phyloP scores from a whole-genome alignment of 2,329 filamentous ascomycete species.

The Aspergillus ruber region DNA sequence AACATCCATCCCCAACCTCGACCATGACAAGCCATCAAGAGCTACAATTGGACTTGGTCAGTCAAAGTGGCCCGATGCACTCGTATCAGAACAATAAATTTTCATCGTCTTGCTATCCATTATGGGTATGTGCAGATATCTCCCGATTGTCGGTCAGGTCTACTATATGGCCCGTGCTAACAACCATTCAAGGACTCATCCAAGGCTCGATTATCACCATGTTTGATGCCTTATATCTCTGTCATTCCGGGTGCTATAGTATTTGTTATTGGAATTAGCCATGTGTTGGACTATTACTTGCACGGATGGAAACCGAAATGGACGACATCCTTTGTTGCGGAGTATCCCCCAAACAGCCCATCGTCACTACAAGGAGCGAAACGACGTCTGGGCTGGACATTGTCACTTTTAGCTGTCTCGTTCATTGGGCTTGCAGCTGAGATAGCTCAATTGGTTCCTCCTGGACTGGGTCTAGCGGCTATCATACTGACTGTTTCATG shows the following conservation, averaged over 20 bases:
- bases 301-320: constrained; percentile 40
- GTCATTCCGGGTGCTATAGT: constrained; percentile 22
- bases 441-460: constrained; percentile 21
- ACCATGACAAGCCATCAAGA: background rate
- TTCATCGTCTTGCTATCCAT: constrained; percentile 7
- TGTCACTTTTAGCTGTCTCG: constrained; percentile 35
- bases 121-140: constrained; percentile 13
- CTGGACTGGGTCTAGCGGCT: constrained; percentile 9
- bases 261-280: constrained; percentile 19
- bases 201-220: constrained; percentile 29
- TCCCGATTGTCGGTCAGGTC: background rate
- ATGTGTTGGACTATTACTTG: constrained; percentile 21
- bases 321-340: constrained; percentile 47
- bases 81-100: background rate
- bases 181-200: constrained; percentile 25
- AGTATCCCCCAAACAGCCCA: constrained; percentile 27
- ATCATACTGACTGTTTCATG: constrained; percentile 28
- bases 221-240: constrained; percentile 29
- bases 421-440: constrained; percentile 30
- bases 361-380: constrained; percentile 25
- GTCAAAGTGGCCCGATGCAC: background rate
- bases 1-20: background rate
- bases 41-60: background rate
- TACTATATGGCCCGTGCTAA: background rate
- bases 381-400: constrained; percentile 27